Percentiles rank a stretch among this genome's conserved stretches.
Conservation (phyloP, 805 yeast species). For the Candida mattraensis region DNA sequence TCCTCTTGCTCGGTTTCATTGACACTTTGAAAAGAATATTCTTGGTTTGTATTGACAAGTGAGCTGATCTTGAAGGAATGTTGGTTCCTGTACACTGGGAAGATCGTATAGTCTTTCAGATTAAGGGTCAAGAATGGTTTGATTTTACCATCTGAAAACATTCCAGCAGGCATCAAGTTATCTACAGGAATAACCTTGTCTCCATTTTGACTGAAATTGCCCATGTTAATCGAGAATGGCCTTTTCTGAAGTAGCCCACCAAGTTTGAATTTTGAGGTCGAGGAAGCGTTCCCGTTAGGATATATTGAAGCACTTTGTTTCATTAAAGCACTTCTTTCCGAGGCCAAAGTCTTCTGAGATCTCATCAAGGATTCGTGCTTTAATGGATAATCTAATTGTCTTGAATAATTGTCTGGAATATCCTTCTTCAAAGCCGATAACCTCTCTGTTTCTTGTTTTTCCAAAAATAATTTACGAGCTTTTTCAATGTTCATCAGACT, state of each 20-base stretch:
- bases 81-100: constrained; percentile 53
- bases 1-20: constrained; percentile 62
- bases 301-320: too few species aligned
- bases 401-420: constrained; percentile 1
- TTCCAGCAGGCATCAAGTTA: constrained; percentile 59
- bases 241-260: constrained; percentile 43
- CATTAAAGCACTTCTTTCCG: too few species aligned
- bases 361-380: constrained; percentile 4
- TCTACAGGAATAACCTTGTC: constrained; percentile 42
- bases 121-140: constrained; percentile 53
- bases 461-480: constrained; percentile 25
- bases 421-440: constrained; percentile 3
- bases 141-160: constrained; percentile 39
- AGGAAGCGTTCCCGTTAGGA: too few species aligned
- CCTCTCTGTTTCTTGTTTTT: constrained; percentile 28
- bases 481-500: constrained; percentile 54
- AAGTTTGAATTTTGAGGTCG: constrained; percentile 26
- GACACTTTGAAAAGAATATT: constrained; percentile 66
- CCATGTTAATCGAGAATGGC: constrained; percentile 57
- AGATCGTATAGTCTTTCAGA: constrained; percentile 45
- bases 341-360: constrained; percentile 4
- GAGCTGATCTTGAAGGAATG: constrained; percentile 48
- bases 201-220: constrained; percentile 26
- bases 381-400: constrained; percentile 2
- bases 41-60: constrained; percentile 27